Evolutionary conservation across 352 stramenopile species (phyloP), one percentile per base, ranked within the genome.

Genomic region (Elongisporangium senticosum): DNA sequence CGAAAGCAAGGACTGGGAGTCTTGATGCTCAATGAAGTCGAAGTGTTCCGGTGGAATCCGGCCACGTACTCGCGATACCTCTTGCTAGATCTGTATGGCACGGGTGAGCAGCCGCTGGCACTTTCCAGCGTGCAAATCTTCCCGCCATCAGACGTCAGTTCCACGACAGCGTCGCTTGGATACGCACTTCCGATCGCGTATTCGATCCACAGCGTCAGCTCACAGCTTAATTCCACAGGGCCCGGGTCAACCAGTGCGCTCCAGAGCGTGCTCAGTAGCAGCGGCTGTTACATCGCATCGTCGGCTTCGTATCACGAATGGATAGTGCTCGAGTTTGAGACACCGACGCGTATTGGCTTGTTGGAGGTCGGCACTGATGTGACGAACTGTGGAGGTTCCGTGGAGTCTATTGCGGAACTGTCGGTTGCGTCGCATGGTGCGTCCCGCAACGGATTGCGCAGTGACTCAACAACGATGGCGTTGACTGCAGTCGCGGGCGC

Each of bases 1-100:
- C 58, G 64, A 7, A 83, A 75, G 15, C 59, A 52, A 20, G 74
- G 74, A 1, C 15, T 23, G 0, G 62, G 63, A 0, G 61, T 77
- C 0, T 61, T 90, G 19, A 90, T 90, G 80, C 67, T 90, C 24
- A 87, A 87, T 21, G 80, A 90, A 65, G 76, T 90, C 2, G 67
- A 86, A 43, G 74, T 90, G 26, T 56, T 64, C 6, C 67, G 76
- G 11, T 90, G 80, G 80, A 90, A 90, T 28, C 72, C 80, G 37
- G 65, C 68, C 11, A 68, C 69, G 8, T 69, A 63, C 7, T 71
- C 77, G 1, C 67, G 69, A 8, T 86, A 76, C 47, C 20, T 90
- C 19, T 51, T 88, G 14, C 23, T 88, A 2, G 76, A 86, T 43
- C 49, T 90, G 24, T 80, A 81, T 54, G 69, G 66, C 3, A 64